Evolutionary conservation across 78 protist genomes (phyloP).

Genomic region (Emiliania huxleyi): DNA sequence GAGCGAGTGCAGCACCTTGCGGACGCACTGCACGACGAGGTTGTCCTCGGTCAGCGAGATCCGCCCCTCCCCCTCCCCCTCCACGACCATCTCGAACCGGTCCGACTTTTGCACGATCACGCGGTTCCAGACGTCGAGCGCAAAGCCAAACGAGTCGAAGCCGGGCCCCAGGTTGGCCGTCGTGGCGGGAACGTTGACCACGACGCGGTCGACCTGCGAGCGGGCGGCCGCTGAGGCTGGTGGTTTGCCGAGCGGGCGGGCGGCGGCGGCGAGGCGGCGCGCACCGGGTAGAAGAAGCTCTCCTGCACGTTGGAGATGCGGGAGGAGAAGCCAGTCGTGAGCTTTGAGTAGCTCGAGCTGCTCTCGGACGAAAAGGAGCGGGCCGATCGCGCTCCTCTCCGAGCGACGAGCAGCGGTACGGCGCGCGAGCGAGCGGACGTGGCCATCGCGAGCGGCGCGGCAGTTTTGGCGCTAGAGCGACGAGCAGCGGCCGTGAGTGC

Average conservation of each 20-base stretch:
- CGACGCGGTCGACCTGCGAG: slow-evolving; percentile 20
- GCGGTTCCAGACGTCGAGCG: slow-evolving; percentile 54
- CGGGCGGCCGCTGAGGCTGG: too few relatives aligned
- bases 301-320: background rate
- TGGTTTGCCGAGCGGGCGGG: too few relatives aligned
- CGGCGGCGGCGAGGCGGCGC: background rate
- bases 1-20: background rate
- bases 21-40: background rate
- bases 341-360: background rate
- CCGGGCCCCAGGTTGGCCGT: slow-evolving; percentile 73
- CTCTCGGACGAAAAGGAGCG: too few relatives aligned
- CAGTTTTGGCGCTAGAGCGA: too few relatives aligned
- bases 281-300: background rate
- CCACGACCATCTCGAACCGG: background rate
- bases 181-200: slow-evolving; percentile 69
- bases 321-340: background rate
- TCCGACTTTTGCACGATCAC: slow-evolving; percentile 46
- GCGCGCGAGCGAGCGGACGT: too few relatives aligned
- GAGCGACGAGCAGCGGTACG: too few relatives aligned
- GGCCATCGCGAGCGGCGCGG: too few relatives aligned
- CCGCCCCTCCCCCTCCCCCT: slow-evolving; percentile 43
- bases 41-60: slow-evolving; percentile 23
- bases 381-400: too few relatives aligned
- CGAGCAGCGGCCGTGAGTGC: too few relatives aligned
- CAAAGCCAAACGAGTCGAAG: slow-evolving; percentile 61